Evolutionary conservation across 2,329 filamentous ascomycete species (phyloP).

Genomic region (Harringtonia lauricola): DNA sequence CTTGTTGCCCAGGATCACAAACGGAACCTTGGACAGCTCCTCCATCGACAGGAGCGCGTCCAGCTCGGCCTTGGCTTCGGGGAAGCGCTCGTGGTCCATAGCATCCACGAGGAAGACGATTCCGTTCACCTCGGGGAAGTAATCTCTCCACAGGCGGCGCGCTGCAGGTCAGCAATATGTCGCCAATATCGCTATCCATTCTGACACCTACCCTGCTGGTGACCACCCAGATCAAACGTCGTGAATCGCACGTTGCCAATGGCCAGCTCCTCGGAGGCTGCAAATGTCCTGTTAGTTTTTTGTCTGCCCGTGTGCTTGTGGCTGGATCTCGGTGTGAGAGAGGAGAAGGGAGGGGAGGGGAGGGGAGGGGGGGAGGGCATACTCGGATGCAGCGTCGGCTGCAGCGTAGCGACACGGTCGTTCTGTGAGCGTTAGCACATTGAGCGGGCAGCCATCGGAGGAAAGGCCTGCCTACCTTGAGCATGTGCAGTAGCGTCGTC

Average conservation of each 20-base stretch:
- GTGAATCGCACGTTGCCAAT: slow-evolving; percentile 93
- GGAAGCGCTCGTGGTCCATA: slow-evolving; percentile 90
- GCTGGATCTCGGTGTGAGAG: background rate
- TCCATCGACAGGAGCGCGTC: slow-evolving; percentile 95
- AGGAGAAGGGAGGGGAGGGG: background rate
- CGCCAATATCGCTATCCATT: too few relatives aligned
- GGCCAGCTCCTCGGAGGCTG: slow-evolving; percentile 81
- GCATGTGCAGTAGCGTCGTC: slow-evolving; percentile 87
- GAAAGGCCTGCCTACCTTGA: slow-evolving; percentile 54
- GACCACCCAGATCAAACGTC: slow-evolving; percentile 86
- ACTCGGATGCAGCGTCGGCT: slow-evolving; percentile 88
- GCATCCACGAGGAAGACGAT: slow-evolving; percentile 98
- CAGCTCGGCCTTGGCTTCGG: slow-evolving; percentile 92
- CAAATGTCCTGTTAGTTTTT: background rate
- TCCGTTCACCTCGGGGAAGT: slow-evolving; percentile 91
- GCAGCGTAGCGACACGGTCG: slow-evolving; percentile 82
- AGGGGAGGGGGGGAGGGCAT: slow-evolving; percentile 24
- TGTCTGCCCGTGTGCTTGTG: background rate
- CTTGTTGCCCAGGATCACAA: slow-evolving; percentile 96
- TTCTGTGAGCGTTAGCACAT: slow-evolving; percentile 41
- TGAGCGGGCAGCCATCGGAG: too few relatives aligned
- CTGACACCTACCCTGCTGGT: slow-evolving; percentile 65
- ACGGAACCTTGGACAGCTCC: slow-evolving; percentile 89
- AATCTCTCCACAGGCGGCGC: slow-evolving; percentile 90
- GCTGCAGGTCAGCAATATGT: slow-evolving; percentile 34